Evolutionary conservation across 139 green algal genomes (phyloP).

Genomic region (Mychonastes homosphaera): DNA sequence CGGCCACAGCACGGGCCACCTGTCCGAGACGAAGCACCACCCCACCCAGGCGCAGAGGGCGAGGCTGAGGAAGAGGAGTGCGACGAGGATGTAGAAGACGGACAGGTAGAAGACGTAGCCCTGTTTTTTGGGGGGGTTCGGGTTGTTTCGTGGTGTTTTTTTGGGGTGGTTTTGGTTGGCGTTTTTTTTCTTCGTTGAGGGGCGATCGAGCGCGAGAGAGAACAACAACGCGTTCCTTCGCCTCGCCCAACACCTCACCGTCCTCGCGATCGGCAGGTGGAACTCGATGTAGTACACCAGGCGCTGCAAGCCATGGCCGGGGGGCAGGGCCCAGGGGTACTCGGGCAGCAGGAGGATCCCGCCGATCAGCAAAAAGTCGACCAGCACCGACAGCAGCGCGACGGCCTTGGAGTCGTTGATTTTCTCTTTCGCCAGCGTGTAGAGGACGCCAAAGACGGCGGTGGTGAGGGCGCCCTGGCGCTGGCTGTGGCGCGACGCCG

Average conservation of each 20-base stretch:
- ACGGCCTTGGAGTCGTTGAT: conserved; percentile 28
- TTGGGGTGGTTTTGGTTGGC: not conserved
- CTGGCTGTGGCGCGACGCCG: not conserved
- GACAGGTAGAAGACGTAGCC: conserved; percentile 32
- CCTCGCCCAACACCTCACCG: too few species aligned
- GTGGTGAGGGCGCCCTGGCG: conserved; percentile 5
- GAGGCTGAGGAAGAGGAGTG: conserved; percentile 23
- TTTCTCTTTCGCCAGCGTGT: conserved; percentile 41
- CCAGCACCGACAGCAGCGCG: conserved; percentile 23
- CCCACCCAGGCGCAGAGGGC: conserved; percentile 40
- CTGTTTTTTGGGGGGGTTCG: not conserved
- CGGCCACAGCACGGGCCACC: conserved; percentile 38
- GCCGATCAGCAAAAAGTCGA: conserved; percentile 36
- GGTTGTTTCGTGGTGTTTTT: not conserved
- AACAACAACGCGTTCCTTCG: too few species aligned
- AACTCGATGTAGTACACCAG: conserved; percentile 34
- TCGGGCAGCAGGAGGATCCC: conserved; percentile 31
- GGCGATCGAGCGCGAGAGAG: too few species aligned
- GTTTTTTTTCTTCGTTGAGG: too few species aligned
- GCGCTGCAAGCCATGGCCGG: too few species aligned
- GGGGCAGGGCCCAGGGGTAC: conserved; percentile 31
- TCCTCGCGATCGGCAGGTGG: conserved; percentile 18
- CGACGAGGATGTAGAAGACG: conserved; percentile 33
- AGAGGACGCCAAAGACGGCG: conserved; percentile 27
- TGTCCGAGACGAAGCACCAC: conserved; percentile 40